phyloP scores from a whole-genome alignment of 768 basidiomycete genomes.

The Xanthoconium purpureum region DNA sequence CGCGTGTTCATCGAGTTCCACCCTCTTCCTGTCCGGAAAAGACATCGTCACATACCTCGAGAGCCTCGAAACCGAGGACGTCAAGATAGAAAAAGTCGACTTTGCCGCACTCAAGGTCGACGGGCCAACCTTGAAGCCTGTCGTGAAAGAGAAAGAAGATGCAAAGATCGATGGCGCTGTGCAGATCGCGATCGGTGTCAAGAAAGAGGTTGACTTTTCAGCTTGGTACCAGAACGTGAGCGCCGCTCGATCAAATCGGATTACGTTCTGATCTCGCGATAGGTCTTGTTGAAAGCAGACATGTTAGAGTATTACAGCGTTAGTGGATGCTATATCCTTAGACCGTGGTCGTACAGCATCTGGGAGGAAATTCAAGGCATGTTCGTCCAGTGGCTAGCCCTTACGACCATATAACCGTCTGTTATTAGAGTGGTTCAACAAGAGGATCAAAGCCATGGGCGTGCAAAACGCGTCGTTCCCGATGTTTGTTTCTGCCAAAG shows the following conservation, averaged over 20 bases:
- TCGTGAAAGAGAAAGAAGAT: conserved; percentile 63
- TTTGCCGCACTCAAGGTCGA: conserved; percentile 58
- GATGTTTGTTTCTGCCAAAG: conserved; percentile 93
- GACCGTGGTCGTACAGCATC: conserved; percentile 95
- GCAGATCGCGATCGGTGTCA: conserved; percentile 90
- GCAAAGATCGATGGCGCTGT: conserved; percentile 84
- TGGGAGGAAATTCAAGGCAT: conserved; percentile 94
- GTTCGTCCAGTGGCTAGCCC: conserved; percentile 13
- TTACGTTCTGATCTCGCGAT: conserved; percentile 16
- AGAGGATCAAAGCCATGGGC: conserved; percentile 86
- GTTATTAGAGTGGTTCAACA: conserved; percentile 85
- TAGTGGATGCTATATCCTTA: conserved; percentile 97
- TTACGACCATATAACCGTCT: neutral
- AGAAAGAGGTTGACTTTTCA: conserved; percentile 94
- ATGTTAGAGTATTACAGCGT: conserved; percentile 99
- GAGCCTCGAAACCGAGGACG: conserved; percentile 62
- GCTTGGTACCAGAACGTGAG: conserved; percentile 90
- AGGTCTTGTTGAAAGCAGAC: conserved; percentile 97
- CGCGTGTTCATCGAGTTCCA: conserved; percentile 64
- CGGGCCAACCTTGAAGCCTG: conserved; percentile 33
- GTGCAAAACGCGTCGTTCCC: conserved; percentile 99
- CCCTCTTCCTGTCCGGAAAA: conserved; percentile 74
- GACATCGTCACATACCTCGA: conserved; percentile 73
- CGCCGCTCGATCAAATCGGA: conserved; percentile 4
- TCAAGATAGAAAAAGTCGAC: conserved; percentile 71